Conservation (phyloP, 306 rosid genomes). For the Arachis stenosperma region DNA sequence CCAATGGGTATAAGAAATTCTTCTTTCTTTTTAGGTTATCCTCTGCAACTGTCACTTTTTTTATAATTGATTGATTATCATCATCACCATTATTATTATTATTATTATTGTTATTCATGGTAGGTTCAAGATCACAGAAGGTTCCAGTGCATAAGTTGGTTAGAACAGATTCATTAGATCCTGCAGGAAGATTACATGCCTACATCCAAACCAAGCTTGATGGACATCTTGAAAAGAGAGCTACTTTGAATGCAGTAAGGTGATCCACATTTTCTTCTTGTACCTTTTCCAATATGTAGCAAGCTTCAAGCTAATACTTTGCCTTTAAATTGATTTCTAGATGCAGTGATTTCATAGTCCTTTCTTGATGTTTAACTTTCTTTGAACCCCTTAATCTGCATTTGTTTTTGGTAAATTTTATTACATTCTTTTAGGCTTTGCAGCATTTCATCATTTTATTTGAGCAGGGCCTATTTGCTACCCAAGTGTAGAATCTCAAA, state of each 20-base stretch:
- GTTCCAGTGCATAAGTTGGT: slow-evolving; percentile 86
- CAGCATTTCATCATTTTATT: not conserved
- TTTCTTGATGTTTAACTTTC: slow-evolving; percentile 15
- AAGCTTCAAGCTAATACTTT: not conserved
- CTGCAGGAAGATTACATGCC: slow-evolving; percentile 89
- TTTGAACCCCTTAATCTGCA: not conserved
- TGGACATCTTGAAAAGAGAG: slow-evolving; percentile 50
- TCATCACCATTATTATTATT: not conserved
- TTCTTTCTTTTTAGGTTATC: slow-evolving; percentile 31
- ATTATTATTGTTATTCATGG: slow-evolving; percentile 19
- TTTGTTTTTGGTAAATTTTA: slow-evolving; percentile 10
- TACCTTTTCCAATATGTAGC: not conserved
- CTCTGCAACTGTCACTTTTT: slow-evolving; percentile 3
- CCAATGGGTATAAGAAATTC: slow-evolving; percentile 48
- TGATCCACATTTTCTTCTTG: slow-evolving; percentile 38
- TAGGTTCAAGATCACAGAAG: slow-evolving; percentile 75
- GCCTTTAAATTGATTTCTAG: slow-evolving; percentile 7
- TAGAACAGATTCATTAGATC: slow-evolving; percentile 89
- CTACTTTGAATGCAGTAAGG: slow-evolving; percentile 80
- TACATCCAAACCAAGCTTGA: slow-evolving; percentile 59
- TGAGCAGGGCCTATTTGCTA: not conserved
- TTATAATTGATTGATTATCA: not conserved
- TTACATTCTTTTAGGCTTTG: not conserved
- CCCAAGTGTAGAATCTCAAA: not conserved
- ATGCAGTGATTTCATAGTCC: not conserved